Percentiles rank a stretch among this genome's conserved stretches.
Evolutionary conservation across 176 grass and related monocot genomes (phyloP).

Genomic region (Juncus effusus): DNA sequence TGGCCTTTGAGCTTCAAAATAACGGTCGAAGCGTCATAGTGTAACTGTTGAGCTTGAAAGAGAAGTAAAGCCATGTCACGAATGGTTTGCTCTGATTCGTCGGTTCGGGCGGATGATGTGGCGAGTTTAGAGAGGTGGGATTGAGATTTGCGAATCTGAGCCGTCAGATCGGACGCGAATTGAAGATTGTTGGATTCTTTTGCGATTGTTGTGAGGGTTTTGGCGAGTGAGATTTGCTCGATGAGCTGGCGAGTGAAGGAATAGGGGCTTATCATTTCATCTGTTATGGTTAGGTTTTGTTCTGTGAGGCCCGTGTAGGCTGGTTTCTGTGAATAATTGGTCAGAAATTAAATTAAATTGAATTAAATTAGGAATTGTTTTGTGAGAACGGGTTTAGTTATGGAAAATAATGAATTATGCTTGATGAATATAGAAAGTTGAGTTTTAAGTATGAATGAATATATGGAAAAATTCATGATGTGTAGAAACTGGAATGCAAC

Average conservation of each 20-base stretch:
- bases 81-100: constrained; percentile 59
- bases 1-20: constrained; percentile 94
- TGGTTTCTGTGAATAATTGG: constrained; percentile 44
- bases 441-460: too few species aligned
- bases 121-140: constrained; percentile 51
- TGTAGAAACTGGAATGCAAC: too few species aligned
- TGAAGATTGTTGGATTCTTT: constrained; percentile 82
- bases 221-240: constrained; percentile 92
- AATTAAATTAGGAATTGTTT: background rate
- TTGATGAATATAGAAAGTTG: too few species aligned
- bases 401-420: too few species aligned
- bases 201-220: constrained; percentile 53
- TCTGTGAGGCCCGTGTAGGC: constrained; percentile 49
- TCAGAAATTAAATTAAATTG: background rate
- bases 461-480: too few species aligned
- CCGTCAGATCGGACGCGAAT: constrained; percentile 65
- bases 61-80: constrained; percentile 74
- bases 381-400: background rate
- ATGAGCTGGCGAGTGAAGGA: constrained; percentile 74
- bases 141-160: constrained; percentile 51
- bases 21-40: constrained; percentile 56
- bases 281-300: constrained; percentile 63
- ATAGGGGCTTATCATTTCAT: constrained; percentile 67
- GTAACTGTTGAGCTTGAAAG: constrained; percentile 74
- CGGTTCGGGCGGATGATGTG: constrained; percentile 25